phyloP scores from a whole-genome alignment of 2,329 filamentous ascomycete genomes.

The Monosporascus sp. region DNA sequence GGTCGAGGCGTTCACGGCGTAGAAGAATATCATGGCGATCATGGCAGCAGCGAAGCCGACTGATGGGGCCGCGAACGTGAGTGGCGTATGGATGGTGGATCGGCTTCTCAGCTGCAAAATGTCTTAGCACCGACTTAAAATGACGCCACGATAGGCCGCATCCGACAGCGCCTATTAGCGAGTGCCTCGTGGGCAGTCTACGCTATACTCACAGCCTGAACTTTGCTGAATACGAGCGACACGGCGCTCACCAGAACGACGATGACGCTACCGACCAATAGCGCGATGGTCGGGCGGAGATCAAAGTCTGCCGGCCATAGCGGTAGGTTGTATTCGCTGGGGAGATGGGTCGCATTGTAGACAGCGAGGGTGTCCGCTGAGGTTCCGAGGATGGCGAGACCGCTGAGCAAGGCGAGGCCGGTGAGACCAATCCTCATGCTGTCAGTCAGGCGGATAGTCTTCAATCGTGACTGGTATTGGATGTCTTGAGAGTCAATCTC shows the following conservation, averaged over 20 bases:
- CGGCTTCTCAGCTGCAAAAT: constrained; percentile 33
- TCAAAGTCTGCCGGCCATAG: constrained; percentile 56
- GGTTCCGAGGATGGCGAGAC: constrained; percentile 48
- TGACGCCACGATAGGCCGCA: not conserved
- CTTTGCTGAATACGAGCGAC: constrained; percentile 44
- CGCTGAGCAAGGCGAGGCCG: constrained; percentile 43
- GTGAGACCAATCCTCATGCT: constrained; percentile 42
- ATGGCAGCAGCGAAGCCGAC: constrained; percentile 42
- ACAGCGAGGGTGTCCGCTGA: constrained; percentile 49
- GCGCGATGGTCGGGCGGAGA: constrained; percentile 49
- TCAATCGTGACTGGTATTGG: constrained; percentile 31
- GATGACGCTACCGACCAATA: constrained; percentile 47
- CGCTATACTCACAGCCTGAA: constrained; percentile 40
- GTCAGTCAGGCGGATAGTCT: constrained; percentile 36
- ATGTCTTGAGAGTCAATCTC: constrained; percentile 41
- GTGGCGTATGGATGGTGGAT: constrained; percentile 27
- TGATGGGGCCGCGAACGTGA: constrained; percentile 35
- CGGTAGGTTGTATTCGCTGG: constrained; percentile 42
- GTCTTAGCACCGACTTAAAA: constrained; percentile 6
- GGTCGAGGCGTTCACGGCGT: constrained; percentile 48
- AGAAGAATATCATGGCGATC: constrained; percentile 52
- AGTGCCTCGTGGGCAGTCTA: not conserved
- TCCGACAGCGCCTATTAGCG: no score
- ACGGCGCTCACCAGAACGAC: constrained; percentile 43
- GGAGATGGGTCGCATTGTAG: constrained; percentile 49